Evolutionary conservation across 139 green algal genomes (phyloP).

Genomic region (Ettlia oleoabundans): DNA sequence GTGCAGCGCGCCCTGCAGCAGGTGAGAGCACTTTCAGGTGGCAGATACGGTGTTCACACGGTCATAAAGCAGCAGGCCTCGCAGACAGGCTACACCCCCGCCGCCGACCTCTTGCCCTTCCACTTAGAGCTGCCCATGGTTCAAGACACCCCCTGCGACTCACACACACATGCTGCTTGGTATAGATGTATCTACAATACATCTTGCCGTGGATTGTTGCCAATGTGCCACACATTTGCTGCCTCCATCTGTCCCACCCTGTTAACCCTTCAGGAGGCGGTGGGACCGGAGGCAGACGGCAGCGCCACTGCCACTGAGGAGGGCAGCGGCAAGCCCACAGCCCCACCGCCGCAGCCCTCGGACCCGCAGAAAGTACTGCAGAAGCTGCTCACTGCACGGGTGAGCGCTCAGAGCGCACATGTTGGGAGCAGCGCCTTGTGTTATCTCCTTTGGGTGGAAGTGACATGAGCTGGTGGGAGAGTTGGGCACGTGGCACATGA

Average conservation of each 20-base stretch:
- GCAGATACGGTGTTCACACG: neutral
- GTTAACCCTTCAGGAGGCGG: neutral
- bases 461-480: too few species aligned
- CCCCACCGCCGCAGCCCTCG: neutral
- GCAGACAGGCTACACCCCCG: neutral
- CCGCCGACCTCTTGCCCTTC: neutral
- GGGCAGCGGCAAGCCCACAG: neutral
- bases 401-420: neutral
- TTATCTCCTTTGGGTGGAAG: too few species aligned
- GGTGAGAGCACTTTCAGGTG: neutral
- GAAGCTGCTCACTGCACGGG: constrained; percentile 34
- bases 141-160: too few species aligned
- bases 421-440: too few species aligned
- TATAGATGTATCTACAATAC: too few species aligned
- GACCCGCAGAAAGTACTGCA: constrained; percentile 38
- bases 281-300: neutral
- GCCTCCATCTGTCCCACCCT: too few species aligned
- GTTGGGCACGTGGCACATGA: too few species aligned
- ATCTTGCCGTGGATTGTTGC: too few species aligned
- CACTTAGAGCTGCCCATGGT: neutral
- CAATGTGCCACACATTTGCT: too few species aligned
- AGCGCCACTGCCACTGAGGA: neutral
- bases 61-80: neutral
- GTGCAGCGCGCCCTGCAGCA: constrained; percentile 12
- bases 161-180: too few species aligned